Percentiles rank a stretch among this genome's conserved stretches.
Evolutionary conservation across 352 stramenopile genomes (phyloP).

Genomic region (Globisporangium canariense): DNA sequence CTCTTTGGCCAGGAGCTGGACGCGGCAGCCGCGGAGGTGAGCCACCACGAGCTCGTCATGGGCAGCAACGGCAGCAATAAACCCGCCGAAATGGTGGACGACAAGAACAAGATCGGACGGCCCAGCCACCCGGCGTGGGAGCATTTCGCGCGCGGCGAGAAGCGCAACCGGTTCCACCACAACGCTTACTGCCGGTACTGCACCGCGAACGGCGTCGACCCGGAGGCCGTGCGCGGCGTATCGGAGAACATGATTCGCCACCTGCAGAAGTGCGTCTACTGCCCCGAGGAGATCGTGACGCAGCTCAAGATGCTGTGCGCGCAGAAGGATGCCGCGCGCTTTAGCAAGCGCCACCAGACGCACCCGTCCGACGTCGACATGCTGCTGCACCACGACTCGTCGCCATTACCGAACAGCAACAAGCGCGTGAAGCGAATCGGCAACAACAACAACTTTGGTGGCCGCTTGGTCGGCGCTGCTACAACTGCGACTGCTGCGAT

Average conservation of each 20-base stretch:
- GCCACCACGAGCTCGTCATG: constrained; percentile 12
- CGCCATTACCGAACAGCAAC: constrained; percentile 24
- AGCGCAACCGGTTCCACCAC: constrained; percentile 83
- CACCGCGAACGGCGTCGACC: constrained; percentile 44
- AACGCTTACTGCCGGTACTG: constrained; percentile 78
- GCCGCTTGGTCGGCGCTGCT: background rate
- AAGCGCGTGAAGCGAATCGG: constrained; percentile 21
- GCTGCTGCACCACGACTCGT: constrained; percentile 28
- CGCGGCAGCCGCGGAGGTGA: constrained; percentile 1
- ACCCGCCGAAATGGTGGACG: constrained; percentile 25
- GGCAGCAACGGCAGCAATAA: background rate
- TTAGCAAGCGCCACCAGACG: constrained; percentile 63
- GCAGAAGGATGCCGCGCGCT: constrained; percentile 68
- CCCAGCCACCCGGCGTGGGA: constrained; percentile 75
- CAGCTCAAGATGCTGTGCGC: constrained; percentile 65
- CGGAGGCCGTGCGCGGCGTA: constrained; percentile 53
- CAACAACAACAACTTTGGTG: background rate
- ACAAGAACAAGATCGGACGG: constrained; percentile 64
- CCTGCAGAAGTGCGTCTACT: constrained; percentile 77
- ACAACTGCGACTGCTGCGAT: background rate
- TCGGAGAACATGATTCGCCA: constrained; percentile 85
- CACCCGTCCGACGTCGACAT: constrained; percentile 35
- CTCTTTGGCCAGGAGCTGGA: constrained; percentile 21
- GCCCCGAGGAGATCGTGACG: constrained; percentile 57
- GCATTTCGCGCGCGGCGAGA: constrained; percentile 71